phyloP scores from a whole-genome alignment of 2,329 filamentous ascomycete species.

The Phoma sp. region DNA sequence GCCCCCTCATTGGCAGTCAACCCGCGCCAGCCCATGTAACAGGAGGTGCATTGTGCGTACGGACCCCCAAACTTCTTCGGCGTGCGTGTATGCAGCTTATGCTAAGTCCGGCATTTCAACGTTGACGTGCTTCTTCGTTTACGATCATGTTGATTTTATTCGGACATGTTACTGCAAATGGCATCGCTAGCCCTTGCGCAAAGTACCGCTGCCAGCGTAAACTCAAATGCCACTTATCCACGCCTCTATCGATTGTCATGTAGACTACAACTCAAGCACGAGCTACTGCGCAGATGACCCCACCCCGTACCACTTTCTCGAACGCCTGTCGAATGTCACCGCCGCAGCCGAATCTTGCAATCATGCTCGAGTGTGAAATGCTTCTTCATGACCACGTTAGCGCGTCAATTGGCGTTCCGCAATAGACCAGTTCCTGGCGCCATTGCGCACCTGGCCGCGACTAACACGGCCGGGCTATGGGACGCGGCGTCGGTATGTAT shows the following conservation, averaged over 20 bases:
- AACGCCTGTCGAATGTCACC: background rate
- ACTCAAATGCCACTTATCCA: background rate
- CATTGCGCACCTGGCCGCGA: conserved; percentile 6
- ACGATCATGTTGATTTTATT: background rate
- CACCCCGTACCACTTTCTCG: background rate
- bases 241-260: background rate
- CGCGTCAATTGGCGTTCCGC: background rate
- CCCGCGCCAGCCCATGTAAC: background rate
- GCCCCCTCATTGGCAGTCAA: background rate
- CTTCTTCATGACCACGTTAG: background rate
- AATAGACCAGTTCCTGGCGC: conserved; percentile 12
- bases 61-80: background rate
- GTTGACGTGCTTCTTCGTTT: background rate
- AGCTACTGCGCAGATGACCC: conserved; percentile 3
- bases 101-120: background rate
- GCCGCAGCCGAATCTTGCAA: conserved; percentile 4
- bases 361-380: background rate
- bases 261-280: background rate
- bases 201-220: conserved; percentile 1
- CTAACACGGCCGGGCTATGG: conserved; percentile 9
- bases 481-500: background rate
- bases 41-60: background rate
- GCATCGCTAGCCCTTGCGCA: background rate
- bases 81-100: background rate
- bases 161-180: background rate